Evolutionary conservation across 2,329 filamentous ascomycete genomes (phyloP), one percentile per base, ranked within the genome.

Genomic region (Neurospora sp.): DNA sequence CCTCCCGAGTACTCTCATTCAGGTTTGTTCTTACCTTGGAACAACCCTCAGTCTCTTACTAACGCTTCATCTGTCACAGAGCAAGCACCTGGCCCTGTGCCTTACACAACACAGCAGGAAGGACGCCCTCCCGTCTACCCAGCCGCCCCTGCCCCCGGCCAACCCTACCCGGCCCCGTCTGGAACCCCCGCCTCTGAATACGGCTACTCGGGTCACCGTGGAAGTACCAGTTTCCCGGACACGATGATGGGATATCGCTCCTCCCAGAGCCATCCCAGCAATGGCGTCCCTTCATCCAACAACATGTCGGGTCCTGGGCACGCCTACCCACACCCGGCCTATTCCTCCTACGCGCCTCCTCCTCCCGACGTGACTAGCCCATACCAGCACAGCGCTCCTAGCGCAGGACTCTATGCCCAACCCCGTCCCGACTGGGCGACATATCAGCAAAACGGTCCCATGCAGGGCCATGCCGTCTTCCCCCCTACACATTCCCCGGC

Each of bases 171-270:
- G 23, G 52, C 52, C 72, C 86, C 90, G 73, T 89, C 91, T 76
- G 92, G 91, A 76, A 97, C 93, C 73, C 93, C 93, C 71, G 93
- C 92, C 74, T 94, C 93, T 74, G 93, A 96, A 79, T 97, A 96
- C 91, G 87, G 89, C 80, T 86, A 92, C 77, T 92, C 92, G 78
- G 92, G 91, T 76, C 52, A 62, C 52, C 52, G 52, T 33, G 52
- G 52, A 62, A 62, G 52, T 62, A 15, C 52, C 52, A 62, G 28
- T 62, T 97, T 95, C 79, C 91, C 92, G 80, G 93, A 97, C 52
- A 62, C 52, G 28, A 62, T 62, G 52, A 62, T 62, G 52, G 52
- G 52, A 62, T 62, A 62, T 62, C 52, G 52, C 52, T 62, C 52
- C 52, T 62, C 52, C 13, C 52, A 62, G 52, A 62, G 28, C 52